These are phyloP conservation scores for Strobilomyces confusus DNA, from an alignment of 768 basidiomycete genomes.

Conservation along the genomic window DNA sequence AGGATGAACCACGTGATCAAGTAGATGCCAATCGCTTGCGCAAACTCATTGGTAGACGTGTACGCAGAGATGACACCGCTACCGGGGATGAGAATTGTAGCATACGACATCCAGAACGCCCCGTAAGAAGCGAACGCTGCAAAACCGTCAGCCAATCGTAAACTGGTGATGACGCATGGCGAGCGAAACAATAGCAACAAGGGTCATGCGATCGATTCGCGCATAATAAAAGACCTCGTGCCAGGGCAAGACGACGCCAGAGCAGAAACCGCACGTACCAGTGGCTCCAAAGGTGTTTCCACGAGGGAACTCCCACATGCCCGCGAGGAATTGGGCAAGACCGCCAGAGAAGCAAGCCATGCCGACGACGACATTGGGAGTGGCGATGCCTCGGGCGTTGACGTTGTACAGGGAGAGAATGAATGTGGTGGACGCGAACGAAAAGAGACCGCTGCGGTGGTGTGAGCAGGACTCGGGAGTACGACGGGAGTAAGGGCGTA, in stretches of 20 bases:
- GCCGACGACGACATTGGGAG: slow-evolving; percentile 73
- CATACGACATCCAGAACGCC: slow-evolving; percentile 87
- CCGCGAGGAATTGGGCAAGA: slow-evolving; percentile 79
- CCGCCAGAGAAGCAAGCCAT: slow-evolving; percentile 88
- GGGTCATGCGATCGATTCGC: neutral
- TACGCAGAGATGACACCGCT: slow-evolving; percentile 61
- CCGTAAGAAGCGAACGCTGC: slow-evolving; percentile 80
- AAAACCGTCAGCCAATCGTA: neutral
- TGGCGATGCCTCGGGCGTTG: slow-evolving; percentile 45
- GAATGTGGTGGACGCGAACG: slow-evolving; percentile 81
- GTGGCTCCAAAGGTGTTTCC: slow-evolving; percentile 72
- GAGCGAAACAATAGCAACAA: neutral
- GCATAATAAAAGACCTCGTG: too few relatives aligned
- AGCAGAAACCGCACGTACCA: slow-evolving; percentile 35
- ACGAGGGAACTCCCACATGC: slow-evolving; percentile 81
- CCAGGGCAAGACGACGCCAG: neutral
- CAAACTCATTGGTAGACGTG: slow-evolving; percentile 34
- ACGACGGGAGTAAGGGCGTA: slow-evolving; percentile 11
- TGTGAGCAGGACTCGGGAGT: neutral
- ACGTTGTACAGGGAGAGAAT: slow-evolving; percentile 75
- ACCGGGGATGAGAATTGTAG: slow-evolving; percentile 65
- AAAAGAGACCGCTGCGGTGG: slow-evolving; percentile 61
- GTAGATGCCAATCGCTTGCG: slow-evolving; percentile 68
- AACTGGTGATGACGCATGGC: neutral
- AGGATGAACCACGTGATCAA: slow-evolving; percentile 71